Evolutionary conservation across 2,329 filamentous ascomycete genomes (phyloP).

Genomic region (Colletotrichum tabaci): DNA sequence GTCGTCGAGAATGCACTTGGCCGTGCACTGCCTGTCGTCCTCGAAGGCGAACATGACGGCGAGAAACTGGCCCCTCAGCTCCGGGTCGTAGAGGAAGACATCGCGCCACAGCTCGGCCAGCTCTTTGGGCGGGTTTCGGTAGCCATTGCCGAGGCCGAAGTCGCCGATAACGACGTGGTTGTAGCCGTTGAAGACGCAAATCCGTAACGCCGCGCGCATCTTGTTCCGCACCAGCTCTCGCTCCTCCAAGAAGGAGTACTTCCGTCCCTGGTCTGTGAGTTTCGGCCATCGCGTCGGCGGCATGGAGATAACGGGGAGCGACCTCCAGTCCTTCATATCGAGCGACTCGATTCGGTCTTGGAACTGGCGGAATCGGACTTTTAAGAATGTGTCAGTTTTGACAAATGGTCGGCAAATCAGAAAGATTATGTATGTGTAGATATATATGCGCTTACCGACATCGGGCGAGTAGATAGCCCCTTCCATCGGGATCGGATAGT

Average conservation of each 20-base stretch:
- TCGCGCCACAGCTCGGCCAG: conserved; percentile 78
- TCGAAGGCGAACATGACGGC: conserved; percentile 77
- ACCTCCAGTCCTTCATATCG: conserved; percentile 65
- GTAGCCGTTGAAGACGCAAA: conserved; percentile 74
- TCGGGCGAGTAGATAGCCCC: conserved; percentile 79
- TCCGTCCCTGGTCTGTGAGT: conserved; percentile 75
- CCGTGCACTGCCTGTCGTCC: conserved; percentile 67
- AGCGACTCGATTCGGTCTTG: conserved; percentile 75
- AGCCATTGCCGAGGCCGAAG: conserved; percentile 75
- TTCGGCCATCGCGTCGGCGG: conserved; percentile 82
- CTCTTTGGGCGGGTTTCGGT: conserved; percentile 76
- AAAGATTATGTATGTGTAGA: not conserved
- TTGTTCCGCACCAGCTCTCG: conserved; percentile 81
- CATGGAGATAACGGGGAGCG: conserved; percentile 81
- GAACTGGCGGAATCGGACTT: conserved; percentile 80
- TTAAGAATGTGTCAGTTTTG: conserved; percentile 19
- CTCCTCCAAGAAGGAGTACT: conserved; percentile 81
- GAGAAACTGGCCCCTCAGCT: conserved; percentile 73
- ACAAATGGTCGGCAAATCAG: not conserved
- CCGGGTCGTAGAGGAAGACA: conserved; percentile 73
- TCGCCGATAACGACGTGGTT: conserved; percentile 73
- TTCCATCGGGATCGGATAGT: conserved; percentile 80
- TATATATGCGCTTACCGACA: conserved; percentile 66
- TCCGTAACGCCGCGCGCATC: conserved; percentile 78
- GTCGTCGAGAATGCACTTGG: conserved; percentile 68